A percentile compares a stretch with the other conserved stretches of the same genome.
Conservation (phyloP, 768 basidiomycete genomes). For the Cystobasidium tubakii region DNA sequence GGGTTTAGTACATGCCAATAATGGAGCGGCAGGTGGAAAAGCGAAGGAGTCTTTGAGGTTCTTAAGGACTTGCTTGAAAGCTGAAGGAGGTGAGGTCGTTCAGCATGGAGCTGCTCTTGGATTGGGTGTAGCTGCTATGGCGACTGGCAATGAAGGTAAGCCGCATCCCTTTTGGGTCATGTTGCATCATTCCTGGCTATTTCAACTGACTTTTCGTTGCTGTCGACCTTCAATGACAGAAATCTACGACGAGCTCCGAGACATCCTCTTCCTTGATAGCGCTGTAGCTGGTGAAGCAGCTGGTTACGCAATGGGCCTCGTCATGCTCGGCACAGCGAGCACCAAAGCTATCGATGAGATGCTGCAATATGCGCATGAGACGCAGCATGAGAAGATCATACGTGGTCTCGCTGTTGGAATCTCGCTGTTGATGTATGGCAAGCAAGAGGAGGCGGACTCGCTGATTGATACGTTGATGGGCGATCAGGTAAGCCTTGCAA, state of each 20-base stretch:
- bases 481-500: slow-evolving; percentile 71
- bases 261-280: slow-evolving; percentile 81
- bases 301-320: slow-evolving; percentile 93
- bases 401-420: slow-evolving; percentile 87
- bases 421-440: slow-evolving; percentile 84
- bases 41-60: slow-evolving; percentile 52
- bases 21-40: slow-evolving; percentile 55
- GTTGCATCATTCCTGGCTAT: background rate
- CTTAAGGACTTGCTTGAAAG: slow-evolving; percentile 71
- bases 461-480: slow-evolving; percentile 68
- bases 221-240: slow-evolving; percentile 52
- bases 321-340: slow-evolving; percentile 92
- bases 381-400: slow-evolving; percentile 98
- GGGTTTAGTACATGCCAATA: slow-evolving; percentile 88
- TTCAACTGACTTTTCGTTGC: slow-evolving; percentile 4
- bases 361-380: slow-evolving; percentile 91
- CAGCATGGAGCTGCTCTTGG: slow-evolving; percentile 97
- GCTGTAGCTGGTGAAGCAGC: slow-evolving; percentile 93
- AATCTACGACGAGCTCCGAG: slow-evolving; percentile 85
- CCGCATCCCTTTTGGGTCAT: background rate
- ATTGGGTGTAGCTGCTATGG: slow-evolving; percentile 92
- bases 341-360: slow-evolving; percentile 79
- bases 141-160: slow-evolving; percentile 66
- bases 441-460: slow-evolving; percentile 85
- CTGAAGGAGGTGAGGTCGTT: slow-evolving; percentile 71